A percentile compares a stretch with the other conserved stretches of the same genome.
Conservation (phyloP, 495 filamentous ascomycete species). For the Melanomma pulvis-pyrius region DNA sequence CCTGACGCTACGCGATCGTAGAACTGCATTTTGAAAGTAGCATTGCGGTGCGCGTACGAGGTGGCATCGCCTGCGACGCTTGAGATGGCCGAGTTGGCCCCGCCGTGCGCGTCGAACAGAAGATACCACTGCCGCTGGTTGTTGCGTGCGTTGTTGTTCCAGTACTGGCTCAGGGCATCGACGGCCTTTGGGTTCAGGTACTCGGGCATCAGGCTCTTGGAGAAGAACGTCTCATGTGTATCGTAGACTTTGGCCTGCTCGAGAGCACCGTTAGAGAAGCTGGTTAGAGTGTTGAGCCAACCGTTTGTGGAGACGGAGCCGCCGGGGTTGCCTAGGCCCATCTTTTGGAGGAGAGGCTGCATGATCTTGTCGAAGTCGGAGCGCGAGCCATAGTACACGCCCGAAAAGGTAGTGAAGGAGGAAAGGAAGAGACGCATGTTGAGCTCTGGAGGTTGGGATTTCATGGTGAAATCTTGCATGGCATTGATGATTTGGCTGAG, state of each 20-base stretch:
- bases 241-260: slow-evolving; percentile 16
- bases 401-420: slow-evolving; percentile 3
- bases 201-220: slow-evolving; percentile 48
- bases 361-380: slow-evolving; percentile 26
- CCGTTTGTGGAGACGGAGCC: slow-evolving; percentile 12
- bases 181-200: slow-evolving; percentile 45
- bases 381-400: slow-evolving; percentile 34
- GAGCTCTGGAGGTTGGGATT: slow-evolving; percentile 25
- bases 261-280: slow-evolving; percentile 23
- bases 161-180: slow-evolving; percentile 53
- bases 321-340: slow-evolving; percentile 5
- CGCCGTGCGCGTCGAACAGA: slow-evolving; percentile 29
- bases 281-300: slow-evolving; percentile 25
- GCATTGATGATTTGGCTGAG: slow-evolving; percentile 16
- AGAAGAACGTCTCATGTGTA: slow-evolving; percentile 54
- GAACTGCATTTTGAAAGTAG: slow-evolving; percentile 61
- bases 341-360: slow-evolving; percentile 22
- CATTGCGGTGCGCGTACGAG: slow-evolving; percentile 60
- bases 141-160: slow-evolving; percentile 29
- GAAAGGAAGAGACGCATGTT: slow-evolving; percentile 32
- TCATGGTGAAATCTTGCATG: slow-evolving; percentile 27
- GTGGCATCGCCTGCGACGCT: slow-evolving; percentile 15
- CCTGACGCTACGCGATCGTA: slow-evolving; percentile 41
- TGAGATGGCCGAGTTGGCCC: slow-evolving; percentile 17
- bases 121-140: slow-evolving; percentile 26